Percentiles rank a stretch among this genome's conserved stretches.
Evolutionary conservation across 129 eudicot species (phyloP).

Genomic region (Artemisia annua): DNA sequence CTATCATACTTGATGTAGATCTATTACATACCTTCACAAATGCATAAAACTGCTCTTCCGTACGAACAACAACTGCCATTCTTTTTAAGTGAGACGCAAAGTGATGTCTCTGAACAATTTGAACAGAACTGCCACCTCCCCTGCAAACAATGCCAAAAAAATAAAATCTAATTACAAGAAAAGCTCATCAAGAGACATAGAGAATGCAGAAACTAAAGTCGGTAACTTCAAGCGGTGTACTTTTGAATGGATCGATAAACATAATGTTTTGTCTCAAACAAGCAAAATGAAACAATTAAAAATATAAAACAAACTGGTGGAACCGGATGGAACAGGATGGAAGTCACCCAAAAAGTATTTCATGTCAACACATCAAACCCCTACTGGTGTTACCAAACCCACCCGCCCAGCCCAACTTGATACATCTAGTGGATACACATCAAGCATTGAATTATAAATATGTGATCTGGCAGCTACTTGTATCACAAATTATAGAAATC

Average conservation of each 20-base stretch:
- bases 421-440: too few species aligned
- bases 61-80: conserved; percentile 95
- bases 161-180: neutral
- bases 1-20: neutral
- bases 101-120: conserved; percentile 94
- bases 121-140: conserved; percentile 76
- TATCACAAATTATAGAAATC: neutral
- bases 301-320: too few species aligned
- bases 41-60: conserved; percentile 79
- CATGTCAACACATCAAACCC: too few species aligned
- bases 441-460: too few species aligned
- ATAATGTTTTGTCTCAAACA: too few species aligned
- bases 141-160: conserved; percentile 39
- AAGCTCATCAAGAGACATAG: neutral
- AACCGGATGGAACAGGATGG: too few species aligned
- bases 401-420: too few species aligned
- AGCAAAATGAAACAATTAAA: too few species aligned
- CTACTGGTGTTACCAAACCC: too few species aligned
- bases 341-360: too few species aligned
- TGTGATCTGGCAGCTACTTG: neutral
- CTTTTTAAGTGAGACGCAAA: conserved; percentile 96
- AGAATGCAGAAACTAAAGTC: neutral
- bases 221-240: neutral
- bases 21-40: conserved; percentile 75
- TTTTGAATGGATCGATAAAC: too few species aligned